Conservation (phyloP, 2,329 filamentous ascomycete genomes). For the Grosmannia penicillata region DNA sequence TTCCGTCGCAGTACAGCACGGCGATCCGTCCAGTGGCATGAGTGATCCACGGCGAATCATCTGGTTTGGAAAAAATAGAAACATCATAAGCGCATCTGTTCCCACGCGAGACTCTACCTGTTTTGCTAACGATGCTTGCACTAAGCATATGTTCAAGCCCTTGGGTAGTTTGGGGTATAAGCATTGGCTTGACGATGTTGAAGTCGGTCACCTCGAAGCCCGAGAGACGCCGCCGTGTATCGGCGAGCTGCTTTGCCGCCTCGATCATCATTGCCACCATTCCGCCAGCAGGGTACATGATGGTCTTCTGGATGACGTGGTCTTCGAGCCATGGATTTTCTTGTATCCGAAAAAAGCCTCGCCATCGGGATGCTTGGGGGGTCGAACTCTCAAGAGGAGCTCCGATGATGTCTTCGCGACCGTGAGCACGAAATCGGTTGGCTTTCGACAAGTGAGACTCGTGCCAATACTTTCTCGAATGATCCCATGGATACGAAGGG, state of each 20-base stretch:
- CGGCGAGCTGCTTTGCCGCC: constrained; percentile 16
- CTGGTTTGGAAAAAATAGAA: constrained; percentile 29
- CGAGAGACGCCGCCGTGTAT: neutral
- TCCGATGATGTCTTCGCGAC: constrained; percentile 16
- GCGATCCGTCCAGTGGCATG: constrained; percentile 22
- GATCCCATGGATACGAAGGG: constrained; percentile 26
- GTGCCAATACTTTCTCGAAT: constrained; percentile 21
- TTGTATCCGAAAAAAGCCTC: constrained; percentile 25
- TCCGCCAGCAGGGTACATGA: constrained; percentile 22
- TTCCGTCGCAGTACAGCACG: constrained; percentile 7
- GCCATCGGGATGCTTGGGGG: constrained; percentile 22
- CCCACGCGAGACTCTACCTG: neutral
- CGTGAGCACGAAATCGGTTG: constrained; percentile 16
- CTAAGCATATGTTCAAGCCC: constrained; percentile 36
- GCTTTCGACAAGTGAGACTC: constrained; percentile 19
- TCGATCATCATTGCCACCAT: constrained; percentile 24
- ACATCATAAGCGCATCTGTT: constrained; percentile 8
- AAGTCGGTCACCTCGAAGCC: constrained; percentile 10
- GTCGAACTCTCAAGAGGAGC: constrained; percentile 11
- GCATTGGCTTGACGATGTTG: constrained; percentile 11
- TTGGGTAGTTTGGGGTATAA: constrained; percentile 7
- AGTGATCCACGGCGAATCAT: constrained; percentile 20
- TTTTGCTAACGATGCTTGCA: constrained; percentile 17
- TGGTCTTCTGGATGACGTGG: constrained; percentile 23
- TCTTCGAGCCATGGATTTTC: constrained; percentile 30